Evolutionary conservation across 1,284 basidiomycete genomes (phyloP), one percentile per base, ranked within the genome.

Genomic region (Puccinia hordei): DNA sequence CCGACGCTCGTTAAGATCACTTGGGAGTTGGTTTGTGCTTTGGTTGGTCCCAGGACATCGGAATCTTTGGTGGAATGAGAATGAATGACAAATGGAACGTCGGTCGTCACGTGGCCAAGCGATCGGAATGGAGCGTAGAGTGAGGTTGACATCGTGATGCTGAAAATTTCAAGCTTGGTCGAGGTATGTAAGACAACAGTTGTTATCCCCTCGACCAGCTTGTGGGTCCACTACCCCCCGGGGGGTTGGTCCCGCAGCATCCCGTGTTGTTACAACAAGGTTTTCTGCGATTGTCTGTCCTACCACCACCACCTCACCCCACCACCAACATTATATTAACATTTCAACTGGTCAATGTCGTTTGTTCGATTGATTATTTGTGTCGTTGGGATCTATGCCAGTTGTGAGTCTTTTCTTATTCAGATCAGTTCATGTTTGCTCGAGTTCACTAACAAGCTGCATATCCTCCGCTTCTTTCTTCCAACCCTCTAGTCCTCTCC

Each of bases 81-180:
- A 87, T 96, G 94, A 79, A 98, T 87, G 8, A 92, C 90, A 85
- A 97, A 94, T 13, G 96, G 95, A 19, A 97, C 89, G 87, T 92
- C 90, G 85, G 97, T 96, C 63, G 95, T 94, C 83, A 99, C 90
- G 82, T 95, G 89, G 35, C 96, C 95, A 17, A 99, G 90, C 2
- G 95, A 95, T 81, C 97, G 90, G 86, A 99, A 99, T 6, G 97
- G 97, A 4, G 92, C 92, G 86, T 97, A 99, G 69, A 99, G 89
- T 6, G 65, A 78, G 38, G 76, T 69, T 5, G 76, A 69, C 76
- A 78, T 78, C 15, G 38, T 4, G 57, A 57, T 57, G 0, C 4
- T 46, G 10, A 2, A 15, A 17, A 2, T 19, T 38, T 63, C 59
- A 19, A 63, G 17, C 13, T 49, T 49, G 46, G 8, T 49, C n/a